Conservation (phyloP, 225 moss, liverwort and hornwort species). For the Marchantia polymorpha region DNA sequence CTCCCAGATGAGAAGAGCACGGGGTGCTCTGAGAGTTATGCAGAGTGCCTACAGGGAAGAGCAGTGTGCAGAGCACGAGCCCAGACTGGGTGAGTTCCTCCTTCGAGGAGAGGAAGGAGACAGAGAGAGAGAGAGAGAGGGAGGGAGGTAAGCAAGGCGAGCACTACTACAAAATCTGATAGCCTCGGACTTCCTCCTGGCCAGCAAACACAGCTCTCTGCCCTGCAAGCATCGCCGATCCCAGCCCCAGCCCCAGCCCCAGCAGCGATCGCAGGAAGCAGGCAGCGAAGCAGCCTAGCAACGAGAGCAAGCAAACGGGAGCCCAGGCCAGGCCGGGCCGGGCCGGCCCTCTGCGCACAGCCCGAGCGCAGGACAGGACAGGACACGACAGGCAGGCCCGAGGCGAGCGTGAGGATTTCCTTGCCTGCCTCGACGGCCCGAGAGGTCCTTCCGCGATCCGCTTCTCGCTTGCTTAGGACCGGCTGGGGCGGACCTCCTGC, state of each 20-base stretch:
- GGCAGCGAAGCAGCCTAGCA: neutral
- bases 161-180: slow-evolving; percentile 10
- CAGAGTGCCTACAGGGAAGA: neutral
- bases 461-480: neutral
- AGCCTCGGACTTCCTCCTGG: neutral
- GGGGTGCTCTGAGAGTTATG: neutral
- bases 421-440: neutral
- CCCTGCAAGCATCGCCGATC: neutral
- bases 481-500: neutral
- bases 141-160: neutral
- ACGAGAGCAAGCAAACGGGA: too few relatives aligned
- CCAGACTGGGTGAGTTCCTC: slow-evolving; percentile 3
- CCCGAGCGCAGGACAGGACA: neutral
- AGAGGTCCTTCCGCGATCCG: neutral
- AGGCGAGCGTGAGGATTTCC: neutral
- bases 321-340: too few relatives aligned
- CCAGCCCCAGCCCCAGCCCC: neutral
- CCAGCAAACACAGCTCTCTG: neutral
- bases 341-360: neutral
- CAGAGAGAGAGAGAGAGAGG: neutral
- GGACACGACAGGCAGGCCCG: neutral
- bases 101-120: neutral
- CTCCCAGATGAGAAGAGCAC: neutral
- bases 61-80: neutral
- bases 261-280: neutral